A percentile compares a stretch with the other conserved stretches of the same genome.
phyloP scores from a whole-genome alignment of 768 basidiomycete genomes.

The Pulveroboletus sp. region DNA sequence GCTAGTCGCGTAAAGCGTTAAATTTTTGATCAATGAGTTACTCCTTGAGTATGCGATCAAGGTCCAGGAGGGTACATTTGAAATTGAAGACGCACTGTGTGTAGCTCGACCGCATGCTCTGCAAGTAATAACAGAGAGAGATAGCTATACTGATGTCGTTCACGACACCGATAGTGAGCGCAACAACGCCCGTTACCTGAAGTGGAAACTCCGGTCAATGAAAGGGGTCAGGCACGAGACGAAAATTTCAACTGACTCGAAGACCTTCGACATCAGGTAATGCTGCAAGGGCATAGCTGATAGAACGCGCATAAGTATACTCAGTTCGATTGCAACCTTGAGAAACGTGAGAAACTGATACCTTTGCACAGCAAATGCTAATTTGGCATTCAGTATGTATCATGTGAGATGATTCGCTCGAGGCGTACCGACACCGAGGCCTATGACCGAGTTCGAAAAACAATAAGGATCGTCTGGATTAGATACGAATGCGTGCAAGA shows the following conservation, averaged over 20 bases:
- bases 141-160: constrained; percentile 53
- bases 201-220: not conserved
- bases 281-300: constrained; percentile 41
- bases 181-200: constrained; percentile 45
- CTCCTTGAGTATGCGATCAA: constrained; percentile 34
- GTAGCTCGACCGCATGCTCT: constrained; percentile 50
- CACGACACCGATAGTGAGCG: constrained; percentile 47
- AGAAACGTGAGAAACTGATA: constrained; percentile 19
- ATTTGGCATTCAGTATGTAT: not conserved
- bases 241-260: constrained; percentile 35
- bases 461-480: not conserved
- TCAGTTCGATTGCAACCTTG: not conserved
- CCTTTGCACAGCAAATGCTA: constrained; percentile 48
- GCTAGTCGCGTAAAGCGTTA: constrained; percentile 61
- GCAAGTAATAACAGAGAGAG: constrained; percentile 54
- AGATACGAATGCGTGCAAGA: not conserved
- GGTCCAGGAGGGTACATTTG: not conserved
- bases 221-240: not conserved
- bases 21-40: constrained; percentile 52
- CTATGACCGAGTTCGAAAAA: constrained; percentile 15
- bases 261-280: constrained; percentile 43
- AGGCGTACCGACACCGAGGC: constrained; percentile 38
- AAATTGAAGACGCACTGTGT: constrained; percentile 32
- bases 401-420: not conserved
- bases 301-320: not conserved